Evolutionary conservation across 306 rosid species (phyloP).

Genomic region (Cucurbita argyrosperma): DNA sequence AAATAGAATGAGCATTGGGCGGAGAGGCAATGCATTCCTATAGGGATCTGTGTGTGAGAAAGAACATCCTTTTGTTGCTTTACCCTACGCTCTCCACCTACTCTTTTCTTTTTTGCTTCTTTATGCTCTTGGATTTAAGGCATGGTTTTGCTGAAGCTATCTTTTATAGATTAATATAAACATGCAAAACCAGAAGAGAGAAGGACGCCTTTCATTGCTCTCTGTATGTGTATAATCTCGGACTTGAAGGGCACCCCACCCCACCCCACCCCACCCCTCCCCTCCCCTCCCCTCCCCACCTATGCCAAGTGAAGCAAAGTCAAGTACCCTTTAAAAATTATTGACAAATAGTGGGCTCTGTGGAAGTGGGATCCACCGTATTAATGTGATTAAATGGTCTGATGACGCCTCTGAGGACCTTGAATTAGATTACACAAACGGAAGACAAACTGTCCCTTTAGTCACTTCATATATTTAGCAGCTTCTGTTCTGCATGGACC

Average conservation of each 20-base stretch:
- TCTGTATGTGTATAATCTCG: neutral
- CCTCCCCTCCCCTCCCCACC: neutral
- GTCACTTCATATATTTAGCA: conserved; percentile 57
- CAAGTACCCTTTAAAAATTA: conserved; percentile 4
- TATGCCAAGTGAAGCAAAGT: neutral
- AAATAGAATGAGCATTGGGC: conserved; percentile 62
- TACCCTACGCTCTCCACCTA: conserved; percentile 18
- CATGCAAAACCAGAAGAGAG: conserved; percentile 1
- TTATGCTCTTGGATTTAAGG: conserved; percentile 10
- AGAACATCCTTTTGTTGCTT: conserved; percentile 59
- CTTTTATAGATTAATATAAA: conserved; percentile 1
- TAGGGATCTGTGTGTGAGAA: conserved; percentile 83
- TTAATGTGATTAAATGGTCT: conserved; percentile 23
- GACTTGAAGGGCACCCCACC: neutral
- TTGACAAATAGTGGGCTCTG: conserved; percentile 10
- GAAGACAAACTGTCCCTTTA: conserved; percentile 41
- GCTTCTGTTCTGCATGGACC: conserved; percentile 33
- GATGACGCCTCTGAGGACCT: neutral
- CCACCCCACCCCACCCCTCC: neutral
- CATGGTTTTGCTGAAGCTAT: neutral
- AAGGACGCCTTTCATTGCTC: neutral
- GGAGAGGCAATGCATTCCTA: conserved; percentile 27
- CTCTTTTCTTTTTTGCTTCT: conserved; percentile 22
- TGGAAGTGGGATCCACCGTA: conserved; percentile 13
- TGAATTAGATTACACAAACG: conserved; percentile 41